Percentiles rank a stretch among this genome's conserved stretches.
phyloP scores from a whole-genome alignment of 331 rosid species.

The Rosa hybrid region DNA sequence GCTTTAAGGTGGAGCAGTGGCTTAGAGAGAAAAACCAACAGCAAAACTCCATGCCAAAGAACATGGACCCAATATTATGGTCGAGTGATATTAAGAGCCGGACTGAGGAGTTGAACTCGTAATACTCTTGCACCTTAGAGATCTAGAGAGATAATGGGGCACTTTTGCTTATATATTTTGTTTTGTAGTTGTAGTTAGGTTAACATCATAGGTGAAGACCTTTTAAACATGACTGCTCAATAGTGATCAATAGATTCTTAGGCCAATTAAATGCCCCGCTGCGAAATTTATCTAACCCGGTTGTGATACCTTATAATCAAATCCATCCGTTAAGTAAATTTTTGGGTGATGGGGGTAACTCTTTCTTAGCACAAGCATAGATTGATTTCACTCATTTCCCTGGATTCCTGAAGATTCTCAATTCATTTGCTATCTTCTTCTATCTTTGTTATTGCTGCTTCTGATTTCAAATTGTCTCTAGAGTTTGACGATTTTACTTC shows the following conservation, averaged over 20 bases:
- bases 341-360: neutral
- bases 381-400: neutral
- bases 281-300: neutral
- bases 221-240: neutral
- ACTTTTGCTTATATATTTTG: neutral
- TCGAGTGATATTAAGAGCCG: conserved; percentile 44
- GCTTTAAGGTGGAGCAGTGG: conserved; percentile 55
- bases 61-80: conserved; percentile 52
- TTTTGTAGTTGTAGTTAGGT: neutral
- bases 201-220: conserved; percentile 1
- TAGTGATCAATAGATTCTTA: neutral
- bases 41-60: conserved; percentile 46
- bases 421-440: neutral
- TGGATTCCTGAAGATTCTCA: neutral
- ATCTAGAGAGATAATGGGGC: neutral
- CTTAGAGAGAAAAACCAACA: conserved; percentile 42
- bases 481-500: conserved; percentile 15
- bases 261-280: conserved; percentile 4
- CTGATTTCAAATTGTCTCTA: neutral
- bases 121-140: conserved; percentile 10
- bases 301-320: neutral
- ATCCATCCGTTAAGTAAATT: neutral
- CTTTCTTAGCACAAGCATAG: neutral
- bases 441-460: neutral
- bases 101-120: conserved; percentile 49